phyloP scores from a whole-genome alignment of 179 eudicot species.

The Camellia oleifera region DNA sequence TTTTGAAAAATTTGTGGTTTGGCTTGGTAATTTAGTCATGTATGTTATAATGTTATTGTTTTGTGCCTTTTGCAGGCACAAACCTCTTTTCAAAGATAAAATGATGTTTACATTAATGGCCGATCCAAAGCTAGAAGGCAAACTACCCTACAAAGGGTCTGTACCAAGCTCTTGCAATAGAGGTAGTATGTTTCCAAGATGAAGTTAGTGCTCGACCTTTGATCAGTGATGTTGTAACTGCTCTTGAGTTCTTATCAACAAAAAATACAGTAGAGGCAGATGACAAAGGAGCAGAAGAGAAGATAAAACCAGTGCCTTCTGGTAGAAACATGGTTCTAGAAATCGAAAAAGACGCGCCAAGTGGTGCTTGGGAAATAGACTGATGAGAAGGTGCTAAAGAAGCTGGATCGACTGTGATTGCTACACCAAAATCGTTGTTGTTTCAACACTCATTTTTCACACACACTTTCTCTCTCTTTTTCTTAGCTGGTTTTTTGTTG shows the following conservation, averaged over 20 bases:
- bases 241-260: constrained; percentile 3
- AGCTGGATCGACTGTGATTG: too few relatives aligned
- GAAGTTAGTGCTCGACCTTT: constrained; percentile 29
- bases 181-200: constrained; percentile 34
- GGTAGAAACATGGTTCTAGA: neutral
- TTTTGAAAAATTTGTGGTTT: too few relatives aligned
- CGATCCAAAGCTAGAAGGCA: constrained; percentile 29
- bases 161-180: constrained; percentile 32
- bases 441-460: too few relatives aligned
- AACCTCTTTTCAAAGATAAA: constrained; percentile 30
- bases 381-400: neutral
- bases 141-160: constrained; percentile 26
- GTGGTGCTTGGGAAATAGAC: constrained; percentile 8
- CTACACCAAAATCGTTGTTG: too few relatives aligned
- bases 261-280: neutral
- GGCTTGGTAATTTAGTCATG: neutral
- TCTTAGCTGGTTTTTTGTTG: too few relatives aligned
- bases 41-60: neutral
- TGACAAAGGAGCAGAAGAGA: constrained; percentile 2
- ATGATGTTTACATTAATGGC: constrained; percentile 27
- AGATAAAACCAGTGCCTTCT: neutral
- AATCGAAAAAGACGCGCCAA: neutral
- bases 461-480: too few relatives aligned
- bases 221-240: constrained; percentile 17
- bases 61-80: constrained; percentile 15